A percentile compares a stretch with the other conserved stretches of the same genome.
Evolutionary conservation across 2,329 filamentous ascomycete genomes (phyloP).

Genomic region (Botrytis fragariae): DNA sequence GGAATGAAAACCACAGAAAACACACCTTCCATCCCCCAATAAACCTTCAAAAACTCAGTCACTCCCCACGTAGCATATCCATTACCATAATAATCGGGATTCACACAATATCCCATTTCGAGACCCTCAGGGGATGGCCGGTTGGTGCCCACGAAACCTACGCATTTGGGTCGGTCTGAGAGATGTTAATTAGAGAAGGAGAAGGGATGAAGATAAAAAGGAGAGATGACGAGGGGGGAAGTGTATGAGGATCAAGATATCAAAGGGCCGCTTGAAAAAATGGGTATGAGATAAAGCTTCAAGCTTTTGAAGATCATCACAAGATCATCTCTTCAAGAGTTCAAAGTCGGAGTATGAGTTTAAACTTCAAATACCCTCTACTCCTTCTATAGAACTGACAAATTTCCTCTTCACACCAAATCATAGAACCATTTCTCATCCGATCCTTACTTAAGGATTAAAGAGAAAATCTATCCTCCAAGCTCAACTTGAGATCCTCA

Average conservation of each 20-base stretch:
- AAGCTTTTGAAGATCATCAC: background rate
- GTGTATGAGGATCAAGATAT: background rate
- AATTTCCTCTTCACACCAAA: no score
- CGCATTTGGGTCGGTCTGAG: background rate
- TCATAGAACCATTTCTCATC: background rate
- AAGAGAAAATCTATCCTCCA: background rate
- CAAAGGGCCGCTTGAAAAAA: background rate
- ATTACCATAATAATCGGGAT: constrained; percentile 31
- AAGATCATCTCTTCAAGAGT: background rate
- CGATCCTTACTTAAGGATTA: background rate
- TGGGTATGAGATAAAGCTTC: no score
- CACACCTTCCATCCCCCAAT: constrained; percentile 27
- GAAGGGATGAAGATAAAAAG: background rate
- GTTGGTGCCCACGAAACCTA: background rate
- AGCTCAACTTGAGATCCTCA: background rate
- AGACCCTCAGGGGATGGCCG: background rate
- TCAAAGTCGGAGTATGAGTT: no score
- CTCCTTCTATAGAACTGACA: background rate
- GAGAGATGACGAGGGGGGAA: no score
- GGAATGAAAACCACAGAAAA: no score
- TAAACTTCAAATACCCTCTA: background rate
- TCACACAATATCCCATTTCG: constrained; percentile 23
- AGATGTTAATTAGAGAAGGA: constrained; percentile 1
- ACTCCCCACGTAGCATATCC: constrained; percentile 31
- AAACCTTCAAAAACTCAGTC: constrained; percentile 25